Conservation (phyloP, 768 basidiomycete genomes). For the Trametes gibbosa region DNA sequence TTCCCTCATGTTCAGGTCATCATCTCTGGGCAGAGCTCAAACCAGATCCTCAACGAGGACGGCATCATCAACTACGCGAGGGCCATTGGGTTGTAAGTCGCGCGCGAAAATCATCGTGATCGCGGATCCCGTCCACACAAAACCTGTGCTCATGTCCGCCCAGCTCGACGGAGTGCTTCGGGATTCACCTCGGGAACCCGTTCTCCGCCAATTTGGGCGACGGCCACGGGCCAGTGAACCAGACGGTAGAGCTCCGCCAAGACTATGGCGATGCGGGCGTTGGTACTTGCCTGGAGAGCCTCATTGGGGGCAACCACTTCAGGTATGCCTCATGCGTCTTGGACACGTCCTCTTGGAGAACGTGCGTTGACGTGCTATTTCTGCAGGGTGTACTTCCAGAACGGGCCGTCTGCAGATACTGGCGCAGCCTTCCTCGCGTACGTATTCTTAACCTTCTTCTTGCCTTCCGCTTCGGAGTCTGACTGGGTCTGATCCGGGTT, state of each 20-base stretch:
- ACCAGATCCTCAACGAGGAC: conserved; percentile 50
- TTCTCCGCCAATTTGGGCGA: conserved; percentile 50
- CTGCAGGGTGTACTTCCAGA: conserved; percentile 53
- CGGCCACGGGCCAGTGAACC: conserved; percentile 44
- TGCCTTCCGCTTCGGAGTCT: neutral
- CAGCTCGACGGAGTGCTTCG: conserved; percentile 43
- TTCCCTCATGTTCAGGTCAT: conserved; percentile 43
- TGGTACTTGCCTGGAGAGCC: conserved; percentile 47
- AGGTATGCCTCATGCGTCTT: conserved; percentile 28
- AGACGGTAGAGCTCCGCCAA: conserved; percentile 44
- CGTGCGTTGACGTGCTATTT: conserved; percentile 52
- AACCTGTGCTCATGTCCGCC: conserved; percentile 25
- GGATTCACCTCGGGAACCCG: conserved; percentile 34
- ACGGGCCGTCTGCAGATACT: conserved; percentile 49
- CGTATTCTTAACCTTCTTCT: conserved; percentile 18
- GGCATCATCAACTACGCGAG: conserved; percentile 59
- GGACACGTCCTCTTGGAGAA: neutral
- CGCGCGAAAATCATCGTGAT: neutral
- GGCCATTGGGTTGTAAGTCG: conserved; percentile 59
- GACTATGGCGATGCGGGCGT: conserved; percentile 34
- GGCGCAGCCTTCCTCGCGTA: conserved; percentile 59
- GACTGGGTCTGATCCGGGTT: neutral
- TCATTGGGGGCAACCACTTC: conserved; percentile 49
- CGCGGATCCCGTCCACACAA: neutral
- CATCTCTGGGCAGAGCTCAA: conserved; percentile 61